phyloP scores from a whole-genome alignment of 2,329 filamentous ascomycete genomes.

The Rachicladosporium sp. region DNA sequence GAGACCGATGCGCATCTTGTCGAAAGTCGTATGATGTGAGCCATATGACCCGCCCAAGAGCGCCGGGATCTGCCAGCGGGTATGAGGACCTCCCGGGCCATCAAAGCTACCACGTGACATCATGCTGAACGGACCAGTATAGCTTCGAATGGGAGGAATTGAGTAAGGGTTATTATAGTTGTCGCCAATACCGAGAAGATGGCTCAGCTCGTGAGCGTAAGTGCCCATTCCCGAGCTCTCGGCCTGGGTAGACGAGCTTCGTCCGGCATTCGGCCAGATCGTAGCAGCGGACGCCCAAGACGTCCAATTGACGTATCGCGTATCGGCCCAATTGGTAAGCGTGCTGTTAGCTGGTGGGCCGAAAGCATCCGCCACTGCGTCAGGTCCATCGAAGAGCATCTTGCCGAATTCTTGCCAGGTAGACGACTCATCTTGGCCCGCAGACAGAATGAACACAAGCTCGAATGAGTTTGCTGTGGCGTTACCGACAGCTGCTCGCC shows the following conservation, averaged over 20 bases:
- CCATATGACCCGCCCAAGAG: conserved; percentile 38
- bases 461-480: conserved; percentile 37
- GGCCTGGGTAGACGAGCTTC: conserved; percentile 41
- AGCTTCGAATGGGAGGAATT: conserved; percentile 33
- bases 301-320: conserved; percentile 42
- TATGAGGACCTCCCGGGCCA: conserved; percentile 42
- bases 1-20: conserved; percentile 41
- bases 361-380: conserved; percentile 38
- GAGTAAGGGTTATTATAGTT: conserved; percentile 46
- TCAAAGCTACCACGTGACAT: conserved; percentile 41
- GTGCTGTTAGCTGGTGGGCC: conserved; percentile 35
- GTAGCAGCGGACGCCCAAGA: conserved; percentile 40
- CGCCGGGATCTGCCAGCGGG: conserved; percentile 40
- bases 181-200: conserved; percentile 41
- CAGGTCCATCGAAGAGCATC: conserved; percentile 38
- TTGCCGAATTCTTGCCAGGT: conserved; percentile 47
- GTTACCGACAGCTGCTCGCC: conserved; percentile 41
- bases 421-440: conserved; percentile 43
- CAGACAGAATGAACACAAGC: conserved; percentile 42
- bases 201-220: conserved; percentile 42
- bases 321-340: conserved; percentile 35
- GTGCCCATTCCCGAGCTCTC: conserved; percentile 43
- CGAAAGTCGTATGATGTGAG: conserved; percentile 41
- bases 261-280: conserved; percentile 43
- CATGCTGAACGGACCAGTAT: conserved; percentile 43